A percentile compares a stretch with the other conserved stretches of the same genome.
phyloP scores from a whole-genome alignment of 768 basidiomycete species.

The Collybia mongolica region DNA sequence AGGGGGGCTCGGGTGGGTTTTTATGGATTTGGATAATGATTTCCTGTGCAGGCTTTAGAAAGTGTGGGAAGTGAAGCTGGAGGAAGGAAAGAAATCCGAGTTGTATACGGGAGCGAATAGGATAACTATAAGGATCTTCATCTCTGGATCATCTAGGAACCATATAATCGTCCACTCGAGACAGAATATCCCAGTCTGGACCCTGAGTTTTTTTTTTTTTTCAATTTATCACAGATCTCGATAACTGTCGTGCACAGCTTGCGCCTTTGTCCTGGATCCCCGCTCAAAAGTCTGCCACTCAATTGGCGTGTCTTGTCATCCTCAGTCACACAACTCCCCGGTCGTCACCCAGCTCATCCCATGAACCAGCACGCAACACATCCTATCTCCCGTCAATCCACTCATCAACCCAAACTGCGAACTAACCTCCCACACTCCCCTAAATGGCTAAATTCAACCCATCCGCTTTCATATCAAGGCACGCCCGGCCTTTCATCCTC shows the following conservation, averaged over 20 bases:
- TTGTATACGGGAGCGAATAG: constrained; percentile 17
- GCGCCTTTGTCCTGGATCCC: constrained; percentile 1
- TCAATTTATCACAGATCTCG: constrained; percentile 8
- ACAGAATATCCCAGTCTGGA: no score
- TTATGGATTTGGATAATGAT: constrained; percentile 15
- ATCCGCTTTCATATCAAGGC: no score
- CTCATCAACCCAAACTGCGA: not conserved
- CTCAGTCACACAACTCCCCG: no score
- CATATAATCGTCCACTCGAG: not conserved
- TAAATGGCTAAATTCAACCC: constrained; percentile 5
- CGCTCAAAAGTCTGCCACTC: not conserved
- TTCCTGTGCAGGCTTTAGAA: not conserved
- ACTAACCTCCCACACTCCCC: constrained; percentile 2
- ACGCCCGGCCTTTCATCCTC: no score
- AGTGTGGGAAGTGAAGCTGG: not conserved
- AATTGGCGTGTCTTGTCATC: no score
- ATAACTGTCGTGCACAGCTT: constrained; percentile 3
- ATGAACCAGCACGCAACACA: no score
- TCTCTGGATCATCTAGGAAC: constrained; percentile 16
- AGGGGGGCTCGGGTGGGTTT: constrained; percentile 9
- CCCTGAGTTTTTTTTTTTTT: not conserved
- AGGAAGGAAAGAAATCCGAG: constrained; percentile 7
- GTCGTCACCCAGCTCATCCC: no score
- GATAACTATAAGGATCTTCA: constrained; percentile 6
- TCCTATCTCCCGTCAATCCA: not conserved